Evolutionary conservation across 1,139 yeast species (phyloP).

Genomic region (Hyphopichia fennica): DNA sequence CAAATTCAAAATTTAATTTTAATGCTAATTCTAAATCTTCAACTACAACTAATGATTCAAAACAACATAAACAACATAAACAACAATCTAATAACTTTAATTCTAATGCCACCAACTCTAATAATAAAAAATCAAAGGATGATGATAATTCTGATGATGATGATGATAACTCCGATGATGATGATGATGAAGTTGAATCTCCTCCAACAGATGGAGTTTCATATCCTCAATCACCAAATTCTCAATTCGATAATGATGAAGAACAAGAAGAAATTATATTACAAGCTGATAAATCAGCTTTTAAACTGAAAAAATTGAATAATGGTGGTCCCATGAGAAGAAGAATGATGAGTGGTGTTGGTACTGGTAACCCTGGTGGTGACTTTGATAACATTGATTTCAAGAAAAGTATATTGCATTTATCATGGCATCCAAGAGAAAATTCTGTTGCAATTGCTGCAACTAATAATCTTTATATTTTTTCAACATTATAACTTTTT

Average conservation of each 20-base stretch:
- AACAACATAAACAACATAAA: slow-evolving; percentile 2
- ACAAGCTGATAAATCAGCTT: slow-evolving; percentile 98
- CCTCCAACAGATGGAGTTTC: slow-evolving; percentile 26
- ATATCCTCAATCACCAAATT: slow-evolving; percentile 37
- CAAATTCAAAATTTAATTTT: slow-evolving; percentile 3
- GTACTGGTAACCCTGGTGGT: slow-evolving; percentile 30
- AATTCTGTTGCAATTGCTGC: slow-evolving; percentile 98
- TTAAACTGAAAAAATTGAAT: slow-evolving; percentile 69
- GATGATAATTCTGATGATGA: slow-evolving; percentile 40
- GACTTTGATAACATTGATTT: slow-evolving; percentile 89
- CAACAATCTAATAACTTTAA: slow-evolving; percentile 8
- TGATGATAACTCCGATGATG: slow-evolving; percentile 46
- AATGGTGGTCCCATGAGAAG: slow-evolving; percentile 38
- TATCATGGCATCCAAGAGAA: slow-evolving; percentile 98
- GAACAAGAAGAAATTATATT: slow-evolving; percentile 76
- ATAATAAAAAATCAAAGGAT: slow-evolving; percentile 21
- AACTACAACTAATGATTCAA: slow-evolving; percentile 6
- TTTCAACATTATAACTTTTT: slow-evolving; percentile 66
- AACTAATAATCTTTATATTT: slow-evolving; percentile 86
- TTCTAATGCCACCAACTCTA: slow-evolving; percentile 2
- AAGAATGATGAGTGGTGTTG: slow-evolving; percentile 48
- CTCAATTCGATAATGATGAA: slow-evolving; percentile 47
- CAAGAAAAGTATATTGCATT: slow-evolving; percentile 90
- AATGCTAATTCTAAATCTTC: slow-evolving; percentile 2
- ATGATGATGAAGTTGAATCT: slow-evolving; percentile 25